A percentile compares a stretch with the other conserved stretches of the same genome.
These are phyloP conservation scores for Mortierella sp. DNA, from an alignment of 371 early-diverging fungal genomes.

Conservation along the genomic window DNA sequence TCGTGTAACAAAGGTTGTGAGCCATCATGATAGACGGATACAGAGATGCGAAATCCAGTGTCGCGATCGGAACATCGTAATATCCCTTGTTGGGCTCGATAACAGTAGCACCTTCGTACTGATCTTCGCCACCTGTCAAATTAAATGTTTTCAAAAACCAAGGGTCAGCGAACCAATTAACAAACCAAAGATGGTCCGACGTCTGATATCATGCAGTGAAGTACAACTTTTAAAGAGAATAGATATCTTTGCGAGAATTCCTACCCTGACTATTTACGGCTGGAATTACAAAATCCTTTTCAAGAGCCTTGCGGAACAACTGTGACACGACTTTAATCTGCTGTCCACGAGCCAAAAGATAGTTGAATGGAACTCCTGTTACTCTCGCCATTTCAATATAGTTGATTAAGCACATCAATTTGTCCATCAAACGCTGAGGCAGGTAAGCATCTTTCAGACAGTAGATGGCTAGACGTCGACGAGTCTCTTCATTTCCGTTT, in stretches of 20 bases:
- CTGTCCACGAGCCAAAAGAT: constrained; percentile 96
- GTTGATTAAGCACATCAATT: constrained; percentile 98
- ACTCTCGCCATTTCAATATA: constrained; percentile 99
- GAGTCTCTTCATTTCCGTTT: constrained; percentile 95
- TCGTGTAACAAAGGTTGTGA: constrained; percentile 99
- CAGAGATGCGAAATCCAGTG: constrained; percentile 99
- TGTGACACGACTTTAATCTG: constrained; percentile 99
- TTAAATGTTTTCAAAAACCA: background rate
- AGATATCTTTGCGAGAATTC: background rate
- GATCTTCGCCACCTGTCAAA: constrained; percentile 78
- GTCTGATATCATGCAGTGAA: background rate
- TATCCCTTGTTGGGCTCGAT: constrained; percentile 99
- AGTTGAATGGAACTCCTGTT: constrained; percentile 98
- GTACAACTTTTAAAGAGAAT: background rate
- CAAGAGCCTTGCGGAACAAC: constrained; percentile 92
- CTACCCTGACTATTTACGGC: constrained; percentile 83
- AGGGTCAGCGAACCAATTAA: background rate
- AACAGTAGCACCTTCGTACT: constrained; percentile 99
- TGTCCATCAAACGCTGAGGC: constrained; percentile 97
- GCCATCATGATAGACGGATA: constrained; percentile 99
- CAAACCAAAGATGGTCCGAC: background rate
- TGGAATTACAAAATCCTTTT: constrained; percentile 94
- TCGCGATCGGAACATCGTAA: constrained; percentile 97
- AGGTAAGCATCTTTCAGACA: constrained; percentile 99
- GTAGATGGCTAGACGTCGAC: constrained; percentile 98